A percentile compares a stretch with the other conserved stretches of the same genome.
phyloP scores from a whole-genome alignment of 306 rosid genomes.

The Cajanus cajan region DNA sequence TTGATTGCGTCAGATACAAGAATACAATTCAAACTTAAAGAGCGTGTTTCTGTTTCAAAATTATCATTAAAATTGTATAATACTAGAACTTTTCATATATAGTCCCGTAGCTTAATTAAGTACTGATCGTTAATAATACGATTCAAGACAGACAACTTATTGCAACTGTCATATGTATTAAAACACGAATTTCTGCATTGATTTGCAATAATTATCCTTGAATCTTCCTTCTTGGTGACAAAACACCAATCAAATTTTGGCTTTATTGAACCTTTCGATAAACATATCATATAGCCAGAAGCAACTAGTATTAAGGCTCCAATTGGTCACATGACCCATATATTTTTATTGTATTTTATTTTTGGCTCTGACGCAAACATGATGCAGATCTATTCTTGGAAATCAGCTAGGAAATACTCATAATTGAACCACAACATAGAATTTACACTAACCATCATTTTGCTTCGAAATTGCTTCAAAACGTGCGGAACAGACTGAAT shows the following conservation, averaged over 20 bases:
- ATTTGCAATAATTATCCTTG: not conserved
- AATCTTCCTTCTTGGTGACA: not conserved
- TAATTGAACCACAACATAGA: slow-evolving; percentile 20
- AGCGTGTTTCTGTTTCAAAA: not conserved
- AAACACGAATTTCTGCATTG: not conserved
- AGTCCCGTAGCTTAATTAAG: not conserved
- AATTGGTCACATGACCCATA: not conserved
- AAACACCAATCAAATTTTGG: not conserved
- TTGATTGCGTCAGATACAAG: not conserved
- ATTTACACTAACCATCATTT: slow-evolving; percentile 14
- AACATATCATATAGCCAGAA: not conserved
- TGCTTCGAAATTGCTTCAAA: slow-evolving; percentile 31
- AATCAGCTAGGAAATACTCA: slow-evolving; percentile 13
- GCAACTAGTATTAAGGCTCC: not conserved
- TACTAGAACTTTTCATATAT: not conserved
- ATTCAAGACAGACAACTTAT: not conserved
- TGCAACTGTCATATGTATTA: not conserved
- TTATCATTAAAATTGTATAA: not conserved
- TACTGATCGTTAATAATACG: not conserved
- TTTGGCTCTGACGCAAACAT: not conserved
- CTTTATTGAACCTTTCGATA: not conserved
- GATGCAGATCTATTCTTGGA: slow-evolving; percentile 10
- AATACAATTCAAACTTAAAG: not conserved
- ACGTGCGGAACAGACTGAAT: slow-evolving; percentile 25
- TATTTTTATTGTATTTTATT: not conserved